Percentiles rank a stretch among this genome's conserved stretches.
phyloP scores from a whole-genome alignment of 2,329 filamentous ascomycete species.

The Colletotrichum karsti region DNA sequence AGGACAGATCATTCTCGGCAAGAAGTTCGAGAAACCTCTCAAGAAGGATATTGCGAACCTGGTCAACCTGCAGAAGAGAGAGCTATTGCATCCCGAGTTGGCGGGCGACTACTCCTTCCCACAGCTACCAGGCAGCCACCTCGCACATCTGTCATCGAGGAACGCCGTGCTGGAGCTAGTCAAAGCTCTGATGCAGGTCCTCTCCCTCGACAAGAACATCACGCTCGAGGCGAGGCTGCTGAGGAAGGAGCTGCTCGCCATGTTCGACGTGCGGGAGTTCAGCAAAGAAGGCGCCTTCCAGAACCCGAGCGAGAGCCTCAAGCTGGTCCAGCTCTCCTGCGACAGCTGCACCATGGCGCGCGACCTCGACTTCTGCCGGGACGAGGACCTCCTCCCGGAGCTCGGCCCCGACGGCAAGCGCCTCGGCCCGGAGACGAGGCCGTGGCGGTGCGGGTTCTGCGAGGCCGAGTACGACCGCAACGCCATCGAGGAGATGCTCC shows the following conservation, averaged over 20 bases:
- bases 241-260: slow-evolving; percentile 84
- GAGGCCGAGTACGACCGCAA: slow-evolving; percentile 79
- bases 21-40: slow-evolving; percentile 85
- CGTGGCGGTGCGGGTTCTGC: slow-evolving; percentile 84
- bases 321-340: slow-evolving; percentile 81
- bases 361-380: slow-evolving; percentile 91
- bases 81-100: slow-evolving; percentile 88
- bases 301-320: slow-evolving; percentile 82
- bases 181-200: slow-evolving; percentile 91
- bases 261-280: slow-evolving; percentile 97
- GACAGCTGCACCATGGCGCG: slow-evolving; percentile 89
- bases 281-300: slow-evolving; percentile 85
- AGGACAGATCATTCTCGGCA: slow-evolving; percentile 75
- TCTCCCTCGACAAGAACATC: slow-evolving; percentile 90
- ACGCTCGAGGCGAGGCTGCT: slow-evolving; percentile 87
- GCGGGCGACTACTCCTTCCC: slow-evolving; percentile 90
- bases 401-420: slow-evolving; percentile 25
- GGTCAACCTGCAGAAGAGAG: slow-evolving; percentile 86
- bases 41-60: slow-evolving; percentile 87
- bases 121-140: slow-evolving; percentile 76
- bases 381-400: slow-evolving; percentile 79
- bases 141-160: slow-evolving; percentile 49
- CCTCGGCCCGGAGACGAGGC: slow-evolving; percentile 45
- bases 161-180: slow-evolving; percentile 80
- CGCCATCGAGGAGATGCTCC: slow-evolving; percentile 82